Evolutionary conservation across 257 asterid species (phyloP).

Genomic region (Eustoma russellianum): DNA sequence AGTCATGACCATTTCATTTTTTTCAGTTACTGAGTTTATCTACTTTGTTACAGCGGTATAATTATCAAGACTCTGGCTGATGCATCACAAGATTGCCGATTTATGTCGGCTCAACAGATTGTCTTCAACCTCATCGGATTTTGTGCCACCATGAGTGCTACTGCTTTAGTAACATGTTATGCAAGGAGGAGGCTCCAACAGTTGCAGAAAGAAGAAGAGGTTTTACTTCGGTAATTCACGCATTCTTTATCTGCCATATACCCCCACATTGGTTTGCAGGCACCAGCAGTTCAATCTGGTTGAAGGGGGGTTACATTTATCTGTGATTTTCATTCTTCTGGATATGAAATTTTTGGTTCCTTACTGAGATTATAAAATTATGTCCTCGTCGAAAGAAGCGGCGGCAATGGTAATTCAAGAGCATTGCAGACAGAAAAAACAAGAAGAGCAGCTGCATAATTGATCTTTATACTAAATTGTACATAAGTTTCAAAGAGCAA

Average conservation of each 20-base stretch:
- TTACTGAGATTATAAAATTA: too few species aligned
- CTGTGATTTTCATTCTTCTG: too few species aligned
- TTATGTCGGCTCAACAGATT: constrained; percentile 45
- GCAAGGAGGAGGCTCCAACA: constrained; percentile 62
- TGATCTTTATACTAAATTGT: too few species aligned
- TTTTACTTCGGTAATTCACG: constrained; percentile 38
- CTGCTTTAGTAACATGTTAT: constrained; percentile 51
- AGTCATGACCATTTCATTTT: neutral
- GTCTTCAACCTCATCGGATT: constrained; percentile 55
- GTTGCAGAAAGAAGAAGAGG: constrained; percentile 58
- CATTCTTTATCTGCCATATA: neutral
- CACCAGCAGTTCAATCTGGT: too few species aligned
- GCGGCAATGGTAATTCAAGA: too few species aligned
- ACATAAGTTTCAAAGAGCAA: too few species aligned
- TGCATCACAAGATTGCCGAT: constrained; percentile 48
- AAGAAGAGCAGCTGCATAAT: too few species aligned
- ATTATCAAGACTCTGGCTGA: constrained; percentile 66
- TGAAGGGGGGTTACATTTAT: too few species aligned
- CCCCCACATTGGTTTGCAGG: neutral
- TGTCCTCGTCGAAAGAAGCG: too few species aligned
- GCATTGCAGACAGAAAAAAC: too few species aligned
- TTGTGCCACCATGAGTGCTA: constrained; percentile 39
- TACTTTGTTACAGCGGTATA: constrained; percentile 49
- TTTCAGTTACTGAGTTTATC: constrained; percentile 4
- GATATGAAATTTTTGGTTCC: too few species aligned